These are phyloP conservation scores for Aspergillus taichungensis DNA, from an alignment of 495 filamentous ascomycete genomes.

Conservation along the genomic window DNA sequence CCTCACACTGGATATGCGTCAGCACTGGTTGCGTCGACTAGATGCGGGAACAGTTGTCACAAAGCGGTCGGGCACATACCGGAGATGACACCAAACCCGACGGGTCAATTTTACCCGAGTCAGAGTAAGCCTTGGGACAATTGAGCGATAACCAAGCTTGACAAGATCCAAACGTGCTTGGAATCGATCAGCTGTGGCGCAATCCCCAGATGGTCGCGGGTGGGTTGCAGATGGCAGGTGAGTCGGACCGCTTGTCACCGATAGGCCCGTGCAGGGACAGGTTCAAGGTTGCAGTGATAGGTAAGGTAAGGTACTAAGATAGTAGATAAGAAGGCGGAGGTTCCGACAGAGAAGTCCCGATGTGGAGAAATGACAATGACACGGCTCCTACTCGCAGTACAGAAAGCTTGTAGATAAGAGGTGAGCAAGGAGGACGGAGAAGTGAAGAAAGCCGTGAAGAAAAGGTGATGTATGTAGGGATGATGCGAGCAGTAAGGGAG, in stretches of 20 bases:
- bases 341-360: neutral
- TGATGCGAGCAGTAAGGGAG: constrained; percentile 20
- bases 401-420: constrained; percentile 2
- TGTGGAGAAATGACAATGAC: neutral
- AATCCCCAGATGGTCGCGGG: too few species aligned
- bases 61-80: constrained; percentile 25
- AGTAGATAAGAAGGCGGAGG: constrained; percentile 1
- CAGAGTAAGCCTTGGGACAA: neutral
- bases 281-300: too few species aligned
- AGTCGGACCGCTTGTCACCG: constrained; percentile 18
- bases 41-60: constrained; percentile 8
- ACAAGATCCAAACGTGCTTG: neutral
- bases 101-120: neutral
- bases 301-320: neutral
- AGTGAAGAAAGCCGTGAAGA: constrained; percentile 11
- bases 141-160: too few species aligned
- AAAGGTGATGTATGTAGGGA: constrained; percentile 6
- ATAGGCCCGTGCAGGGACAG: constrained; percentile 8
- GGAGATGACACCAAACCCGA: constrained; percentile 9
- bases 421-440: constrained; percentile 9
- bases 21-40: neutral
- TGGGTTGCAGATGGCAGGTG: neutral
- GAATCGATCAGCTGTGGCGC: constrained; percentile 2
- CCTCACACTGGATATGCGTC: constrained; percentile 15
- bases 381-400: neutral